Base-by-base conservation (phyloP, 2,329 filamentous ascomycete species). In the Exutisphaerella laricina region DNA sequence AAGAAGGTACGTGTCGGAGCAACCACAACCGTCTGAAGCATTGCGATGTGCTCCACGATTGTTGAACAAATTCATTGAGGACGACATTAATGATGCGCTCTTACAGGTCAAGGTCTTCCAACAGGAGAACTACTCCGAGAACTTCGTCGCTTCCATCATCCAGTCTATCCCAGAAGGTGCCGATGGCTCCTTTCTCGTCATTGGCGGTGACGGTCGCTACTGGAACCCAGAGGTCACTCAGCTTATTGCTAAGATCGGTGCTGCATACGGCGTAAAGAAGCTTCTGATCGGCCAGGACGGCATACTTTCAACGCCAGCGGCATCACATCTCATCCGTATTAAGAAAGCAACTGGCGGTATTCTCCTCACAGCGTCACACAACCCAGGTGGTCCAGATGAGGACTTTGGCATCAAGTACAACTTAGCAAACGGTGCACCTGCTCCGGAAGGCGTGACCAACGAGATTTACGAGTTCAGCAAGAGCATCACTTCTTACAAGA, bases 341-440 rank as follows among this genome's bases (percentile, higher is more conserved):
- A 80, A 86, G 63, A 86, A 92, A 69, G 92, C 92, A 46, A 98
- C 92, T 13, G 92, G 92, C 62, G 92, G 92, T 64, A 98, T 98
- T 61, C 77, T 98, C 48, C 74, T 98, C 69, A 98, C 92, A 50
- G 92, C 92, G 57, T 95, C 88, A 67, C 92, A 98, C 77, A 98
- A 98, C 73, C 89, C 92, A 48, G 92, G 92, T 68, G 92, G 90
- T 90, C 92, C 92, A 50, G 84, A 80, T 58, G 85, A 92, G 66
- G 92, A 98, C 70, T 98, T 98, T 60, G 92, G 92, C 58, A 98
- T 98, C 82, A 98, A 98, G 75, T 98, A 98, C 79, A 98, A 98
- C 77, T 77, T 98, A 46, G 76, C 88, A 66, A 97, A 98, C 63
- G 92, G 92, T 59, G 92, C 89, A 43, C 92, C 92, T 31, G 92